Percentiles rank a stretch among this genome's conserved stretches.
These are phyloP conservation scores for Phytophthora palmivora DNA, from an alignment of 352 stramenopile species.

Conservation along the genomic window DNA sequence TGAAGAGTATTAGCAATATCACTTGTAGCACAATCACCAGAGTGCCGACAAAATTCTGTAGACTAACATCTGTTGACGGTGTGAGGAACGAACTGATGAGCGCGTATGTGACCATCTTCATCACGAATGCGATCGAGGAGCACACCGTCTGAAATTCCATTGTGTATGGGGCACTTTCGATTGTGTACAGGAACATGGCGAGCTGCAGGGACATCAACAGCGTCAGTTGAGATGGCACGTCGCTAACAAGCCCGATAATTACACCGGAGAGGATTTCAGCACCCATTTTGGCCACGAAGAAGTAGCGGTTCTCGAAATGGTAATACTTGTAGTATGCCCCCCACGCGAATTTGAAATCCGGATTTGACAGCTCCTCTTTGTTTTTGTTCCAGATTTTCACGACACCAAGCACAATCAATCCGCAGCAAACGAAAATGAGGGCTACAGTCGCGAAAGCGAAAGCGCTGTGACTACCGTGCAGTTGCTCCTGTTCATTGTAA, in stretches of 20 bases:
- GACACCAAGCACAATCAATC: constrained; percentile 70
- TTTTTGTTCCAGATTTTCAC: constrained; percentile 73
- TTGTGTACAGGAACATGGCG: constrained; percentile 76
- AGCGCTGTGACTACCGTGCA: constrained; percentile 48
- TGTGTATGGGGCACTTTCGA: constrained; percentile 69
- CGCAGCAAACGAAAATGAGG: constrained; percentile 72
- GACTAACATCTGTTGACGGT: constrained; percentile 43
- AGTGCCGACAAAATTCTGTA: constrained; percentile 68
- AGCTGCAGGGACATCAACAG: constrained; percentile 77
- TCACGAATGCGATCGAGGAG: constrained; percentile 74
- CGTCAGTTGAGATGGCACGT: constrained; percentile 79
- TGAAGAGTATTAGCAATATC: constrained; percentile 72
- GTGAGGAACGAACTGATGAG: constrained; percentile 85
- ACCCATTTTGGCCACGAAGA: constrained; percentile 83
- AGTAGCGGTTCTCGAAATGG: constrained; percentile 64
- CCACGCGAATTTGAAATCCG: constrained; percentile 84
- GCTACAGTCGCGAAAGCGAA: constrained; percentile 67
- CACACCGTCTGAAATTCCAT: constrained; percentile 80
- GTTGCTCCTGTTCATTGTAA: constrained; percentile 61
- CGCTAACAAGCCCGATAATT: constrained; percentile 76
- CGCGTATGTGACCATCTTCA: constrained; percentile 87
- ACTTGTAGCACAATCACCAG: constrained; percentile 75
- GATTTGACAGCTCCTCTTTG: constrained; percentile 56
- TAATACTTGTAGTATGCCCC: constrained; percentile 88
- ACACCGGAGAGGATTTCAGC: constrained; percentile 76